Percentiles rank a stretch among this genome's conserved stretches.
Conservation (phyloP, 2,329 filamentous ascomycete species). For the Diaporthe sp. region DNA sequence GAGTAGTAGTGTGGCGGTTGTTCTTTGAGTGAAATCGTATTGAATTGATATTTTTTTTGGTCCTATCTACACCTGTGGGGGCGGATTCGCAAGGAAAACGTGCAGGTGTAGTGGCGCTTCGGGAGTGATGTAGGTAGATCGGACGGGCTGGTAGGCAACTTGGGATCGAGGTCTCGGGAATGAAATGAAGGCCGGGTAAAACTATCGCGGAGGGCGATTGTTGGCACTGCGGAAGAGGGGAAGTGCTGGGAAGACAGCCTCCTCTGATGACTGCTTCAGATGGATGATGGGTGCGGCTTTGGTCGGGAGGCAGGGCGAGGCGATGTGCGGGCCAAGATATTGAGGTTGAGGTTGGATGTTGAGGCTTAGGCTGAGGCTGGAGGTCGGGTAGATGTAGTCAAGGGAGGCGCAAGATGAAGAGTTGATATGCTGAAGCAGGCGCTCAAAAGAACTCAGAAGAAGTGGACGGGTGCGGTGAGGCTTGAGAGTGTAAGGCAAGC, state of each 20-base stretch:
- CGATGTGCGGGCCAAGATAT: slow-evolving; percentile 32
- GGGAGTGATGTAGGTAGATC: slow-evolving; percentile 48
- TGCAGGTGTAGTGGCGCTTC: slow-evolving; percentile 81
- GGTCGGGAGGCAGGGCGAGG: slow-evolving; percentile 37
- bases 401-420: slow-evolving; percentile 38
- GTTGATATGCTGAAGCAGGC: slow-evolving; percentile 35
- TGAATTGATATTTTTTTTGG: slow-evolving; percentile 62
- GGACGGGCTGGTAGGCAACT: slow-evolving; percentile 38
- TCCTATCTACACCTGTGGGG: slow-evolving; percentile 84
- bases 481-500: slow-evolving; percentile 35
- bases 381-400: slow-evolving; percentile 38
- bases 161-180: slow-evolving; percentile 37
- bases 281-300: slow-evolving; percentile 34
- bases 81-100: slow-evolving; percentile 88
- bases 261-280: slow-evolving; percentile 39
- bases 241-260: slow-evolving; percentile 45
- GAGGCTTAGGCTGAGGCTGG: slow-evolving; percentile 36
- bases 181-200: slow-evolving; percentile 30
- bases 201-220: slow-evolving; percentile 37
- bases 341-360: slow-evolving; percentile 30
- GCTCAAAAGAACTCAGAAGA: slow-evolving; percentile 39
- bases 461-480: slow-evolving; percentile 36
- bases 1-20: slow-evolving; percentile 52
- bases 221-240: slow-evolving; percentile 49
- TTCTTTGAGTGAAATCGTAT: slow-evolving; percentile 53